A percentile compares a stretch with the other conserved stretches of the same genome.
Conservation (phyloP, 1,284 basidiomycete genomes). For the Ganoderma boninense region DNA sequence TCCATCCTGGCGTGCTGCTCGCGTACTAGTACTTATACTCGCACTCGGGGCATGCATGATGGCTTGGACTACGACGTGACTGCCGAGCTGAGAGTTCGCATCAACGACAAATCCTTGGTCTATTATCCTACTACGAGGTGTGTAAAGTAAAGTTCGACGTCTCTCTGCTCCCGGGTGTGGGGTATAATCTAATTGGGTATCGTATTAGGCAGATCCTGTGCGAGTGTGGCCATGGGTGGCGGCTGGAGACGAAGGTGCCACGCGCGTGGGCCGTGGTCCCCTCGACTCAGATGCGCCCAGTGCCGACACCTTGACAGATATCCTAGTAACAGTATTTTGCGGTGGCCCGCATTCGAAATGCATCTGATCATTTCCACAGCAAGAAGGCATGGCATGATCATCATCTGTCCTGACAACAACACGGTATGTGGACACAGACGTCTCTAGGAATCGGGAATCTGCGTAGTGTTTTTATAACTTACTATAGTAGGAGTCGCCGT, state of each 20-base stretch:
- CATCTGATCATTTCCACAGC: background rate
- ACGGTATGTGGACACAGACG: background rate
- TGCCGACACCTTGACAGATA: background rate
- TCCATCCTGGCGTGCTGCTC: no score
- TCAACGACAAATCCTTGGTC: background rate
- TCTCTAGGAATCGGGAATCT: background rate
- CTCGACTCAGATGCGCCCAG: background rate
- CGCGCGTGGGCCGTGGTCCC: background rate
- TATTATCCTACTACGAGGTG: background rate
- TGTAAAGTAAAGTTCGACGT: background rate
- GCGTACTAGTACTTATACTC: background rate
- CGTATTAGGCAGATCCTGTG: background rate
- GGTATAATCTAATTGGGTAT: slow-evolving; percentile 1
- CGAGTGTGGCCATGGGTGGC: background rate
- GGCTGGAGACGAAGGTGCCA: background rate
- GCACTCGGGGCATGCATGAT: background rate
- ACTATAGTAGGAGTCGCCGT: background rate
- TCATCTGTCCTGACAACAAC: background rate
- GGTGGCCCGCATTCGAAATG: background rate
- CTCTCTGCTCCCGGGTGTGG: background rate
- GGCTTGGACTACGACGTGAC: background rate
- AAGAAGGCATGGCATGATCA: background rate
- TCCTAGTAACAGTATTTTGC: background rate
- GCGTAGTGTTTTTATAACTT: background rate
- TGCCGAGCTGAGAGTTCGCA: background rate